phyloP scores from a whole-genome alignment of 306 rosid genomes.

The Lathyrus sativus region DNA sequence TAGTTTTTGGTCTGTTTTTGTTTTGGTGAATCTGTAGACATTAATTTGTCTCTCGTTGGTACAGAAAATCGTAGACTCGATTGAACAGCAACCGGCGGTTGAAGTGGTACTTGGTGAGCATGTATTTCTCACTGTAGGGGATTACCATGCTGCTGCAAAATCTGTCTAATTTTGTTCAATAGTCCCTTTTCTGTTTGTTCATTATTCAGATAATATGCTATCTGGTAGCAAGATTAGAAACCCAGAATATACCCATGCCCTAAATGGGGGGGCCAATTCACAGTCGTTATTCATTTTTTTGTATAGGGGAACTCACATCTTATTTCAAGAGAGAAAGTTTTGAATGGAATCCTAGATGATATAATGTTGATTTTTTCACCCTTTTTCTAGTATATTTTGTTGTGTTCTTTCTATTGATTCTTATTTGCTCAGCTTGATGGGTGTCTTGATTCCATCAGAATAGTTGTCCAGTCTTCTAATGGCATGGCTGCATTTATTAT shows the following conservation, averaged over 20 bases:
- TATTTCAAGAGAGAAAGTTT: slow-evolving; percentile 8
- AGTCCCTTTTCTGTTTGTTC: not conserved
- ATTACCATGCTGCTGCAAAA: slow-evolving; percentile 41
- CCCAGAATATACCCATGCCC: slow-evolving; percentile 17
- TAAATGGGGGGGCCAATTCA: slow-evolving; percentile 19
- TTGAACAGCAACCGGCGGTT: slow-evolving; percentile 59
- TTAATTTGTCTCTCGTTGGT: slow-evolving; percentile 22
- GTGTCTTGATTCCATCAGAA: too few relatives aligned
- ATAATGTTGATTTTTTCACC: not conserved
- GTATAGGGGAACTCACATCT: slow-evolving; percentile 34
- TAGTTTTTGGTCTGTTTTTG: not conserved
- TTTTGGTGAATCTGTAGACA: not conserved
- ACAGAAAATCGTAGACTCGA: slow-evolving; percentile 62
- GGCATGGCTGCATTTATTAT: too few relatives aligned
- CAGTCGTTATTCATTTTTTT: slow-evolving; percentile 26
- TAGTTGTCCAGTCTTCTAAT: too few relatives aligned
- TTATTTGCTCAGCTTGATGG: too few relatives aligned
- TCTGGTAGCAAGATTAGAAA: slow-evolving; percentile 24
- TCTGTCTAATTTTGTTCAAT: slow-evolving; percentile 26
- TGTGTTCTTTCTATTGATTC: too few relatives aligned
- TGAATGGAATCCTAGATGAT: slow-evolving; percentile 24
- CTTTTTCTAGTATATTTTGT: too few relatives aligned
- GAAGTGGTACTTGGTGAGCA: slow-evolving; percentile 64
- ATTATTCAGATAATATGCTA: not conserved
- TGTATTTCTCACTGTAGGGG: slow-evolving; percentile 68